Conservation (phyloP, 2,329 filamentous ascomycete genomes). For the Claviceps fusiformis region DNA sequence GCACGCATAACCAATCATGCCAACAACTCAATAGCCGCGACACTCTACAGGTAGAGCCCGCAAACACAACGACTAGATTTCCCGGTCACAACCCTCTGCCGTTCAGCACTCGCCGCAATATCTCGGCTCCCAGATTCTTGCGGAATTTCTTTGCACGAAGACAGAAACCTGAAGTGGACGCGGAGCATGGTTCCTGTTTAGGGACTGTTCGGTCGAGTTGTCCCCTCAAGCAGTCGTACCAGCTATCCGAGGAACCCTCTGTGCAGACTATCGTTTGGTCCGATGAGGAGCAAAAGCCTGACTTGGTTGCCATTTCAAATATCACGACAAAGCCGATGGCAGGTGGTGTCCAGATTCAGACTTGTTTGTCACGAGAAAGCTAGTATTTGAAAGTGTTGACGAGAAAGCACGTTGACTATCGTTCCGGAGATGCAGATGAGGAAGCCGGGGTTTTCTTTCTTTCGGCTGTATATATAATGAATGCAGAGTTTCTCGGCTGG, state of each 20-base stretch:
- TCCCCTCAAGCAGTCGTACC: background rate
- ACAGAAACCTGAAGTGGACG: background rate
- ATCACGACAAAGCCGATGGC: background rate
- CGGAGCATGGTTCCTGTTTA: background rate
- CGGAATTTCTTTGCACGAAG: conserved; percentile 8
- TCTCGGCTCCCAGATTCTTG: conserved; percentile 12
- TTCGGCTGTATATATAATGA: background rate
- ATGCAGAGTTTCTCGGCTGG: background rate
- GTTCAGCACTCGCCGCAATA: conserved; percentile 20
- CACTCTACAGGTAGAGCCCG: background rate
- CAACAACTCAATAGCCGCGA: conserved; percentile 1
- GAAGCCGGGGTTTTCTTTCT: background rate
- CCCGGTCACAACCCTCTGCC: conserved; percentile 18
- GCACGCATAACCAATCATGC: conserved; percentile 8
- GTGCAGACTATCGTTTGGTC: conserved; percentile 18
- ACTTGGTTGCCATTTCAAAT: background rate
- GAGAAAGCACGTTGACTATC: background rate
- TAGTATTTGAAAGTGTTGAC: background rate
- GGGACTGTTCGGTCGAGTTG: background rate
- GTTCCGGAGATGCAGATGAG: background rate
- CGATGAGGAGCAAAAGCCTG: conserved; percentile 8
- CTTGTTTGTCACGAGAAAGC: conserved; percentile 1
- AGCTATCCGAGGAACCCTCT: conserved; percentile 5
- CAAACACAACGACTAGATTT: background rate
- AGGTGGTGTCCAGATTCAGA: conserved; percentile 1